Evolutionary conservation across 179 eudicot genomes (phyloP), one percentile per base, ranked within the genome.

Genomic region (Monotropa hypopitys): DNA sequence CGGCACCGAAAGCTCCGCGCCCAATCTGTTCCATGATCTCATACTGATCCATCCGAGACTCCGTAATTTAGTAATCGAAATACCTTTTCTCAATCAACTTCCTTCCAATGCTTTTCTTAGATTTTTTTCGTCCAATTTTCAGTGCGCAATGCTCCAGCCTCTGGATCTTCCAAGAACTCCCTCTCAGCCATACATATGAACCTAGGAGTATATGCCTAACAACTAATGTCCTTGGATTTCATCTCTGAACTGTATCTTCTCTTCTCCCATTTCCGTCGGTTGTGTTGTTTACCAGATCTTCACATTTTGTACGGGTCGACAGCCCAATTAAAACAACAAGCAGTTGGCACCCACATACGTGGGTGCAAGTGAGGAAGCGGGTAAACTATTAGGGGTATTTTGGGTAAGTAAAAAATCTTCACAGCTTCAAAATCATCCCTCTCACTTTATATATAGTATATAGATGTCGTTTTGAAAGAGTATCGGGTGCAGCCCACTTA

Each of bases 11-110:
- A 47, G 99, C 99, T 46, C 99, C 99, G 11, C 99, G 90, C 0
- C 99, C 99, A 85, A 95, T 93, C 83, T 95, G 99, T 88, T 95
- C 97, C 97, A 95, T 95, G 81, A 93, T 89, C 86, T 95, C 99
- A 57, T 95, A 95, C 65, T 93, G 99, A 85, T 95, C 99, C 99
- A 95, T 95, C 68, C 84, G 86, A 59, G 97, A 95, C 79, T 89
- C 97, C 94, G 89, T 94, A 61, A 35, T 54, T 26, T 62, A 56
- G 74, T 20, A 50, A 23, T 21, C 30, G 2, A 45, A 65, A 46
- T 49, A 21, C 50, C 50, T 54, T 33, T 2, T 11, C 12, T 76
- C 61, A 73, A 73, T 38, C 50, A 54, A 50, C 6, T 7, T 32
- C 5, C 23, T 51, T 7, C 7, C 40, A 18, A 20, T 33, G 11